Percentiles rank a stretch among this genome's conserved stretches.
These are phyloP conservation scores for Neurospora sp. DNA, from an alignment of 495 filamentous ascomycete species.

Conservation along the genomic window DNA sequence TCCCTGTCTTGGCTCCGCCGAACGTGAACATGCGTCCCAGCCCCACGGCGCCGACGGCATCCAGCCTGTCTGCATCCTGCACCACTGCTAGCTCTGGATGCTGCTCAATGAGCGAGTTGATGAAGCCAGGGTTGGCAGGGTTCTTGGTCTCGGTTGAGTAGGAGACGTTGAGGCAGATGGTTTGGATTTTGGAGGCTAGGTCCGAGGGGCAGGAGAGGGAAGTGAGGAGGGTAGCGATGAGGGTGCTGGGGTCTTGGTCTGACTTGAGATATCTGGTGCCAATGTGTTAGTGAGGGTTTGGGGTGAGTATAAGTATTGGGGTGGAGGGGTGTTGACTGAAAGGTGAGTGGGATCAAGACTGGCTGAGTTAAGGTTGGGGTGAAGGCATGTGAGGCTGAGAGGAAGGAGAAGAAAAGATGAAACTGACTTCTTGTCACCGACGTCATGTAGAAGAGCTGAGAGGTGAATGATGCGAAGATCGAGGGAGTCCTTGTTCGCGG, in stretches of 20 bases:
- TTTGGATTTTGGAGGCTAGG: constrained; percentile 54
- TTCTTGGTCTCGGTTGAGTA: constrained; percentile 64
- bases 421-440: constrained; percentile 63
- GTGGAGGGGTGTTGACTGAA: neutral
- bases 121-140: constrained; percentile 25
- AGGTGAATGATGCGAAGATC: constrained; percentile 55
- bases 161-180: constrained; percentile 61
- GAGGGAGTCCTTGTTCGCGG: constrained; percentile 22
- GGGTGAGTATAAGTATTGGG: neutral
- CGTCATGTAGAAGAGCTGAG: constrained; percentile 73
- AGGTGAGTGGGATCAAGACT: neutral
- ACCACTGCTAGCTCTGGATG: constrained; percentile 72
- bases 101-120: constrained; percentile 40
- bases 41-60: constrained; percentile 80
- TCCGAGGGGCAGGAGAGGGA: constrained; percentile 49
- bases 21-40: constrained; percentile 72
- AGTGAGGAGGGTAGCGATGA: constrained; percentile 50
- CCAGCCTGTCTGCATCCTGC: constrained; percentile 83
- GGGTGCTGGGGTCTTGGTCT: constrained; percentile 39
- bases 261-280: constrained; percentile 41
- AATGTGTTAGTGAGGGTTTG: neutral
- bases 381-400: too few relatives aligned
- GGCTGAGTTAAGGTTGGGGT: too few relatives aligned
- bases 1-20: constrained; percentile 49
- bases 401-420: neutral